These are phyloP conservation scores for Aegilops umbellulata DNA, from an alignment of 176 grass and related monocot species.

Conservation along the genomic window DNA sequence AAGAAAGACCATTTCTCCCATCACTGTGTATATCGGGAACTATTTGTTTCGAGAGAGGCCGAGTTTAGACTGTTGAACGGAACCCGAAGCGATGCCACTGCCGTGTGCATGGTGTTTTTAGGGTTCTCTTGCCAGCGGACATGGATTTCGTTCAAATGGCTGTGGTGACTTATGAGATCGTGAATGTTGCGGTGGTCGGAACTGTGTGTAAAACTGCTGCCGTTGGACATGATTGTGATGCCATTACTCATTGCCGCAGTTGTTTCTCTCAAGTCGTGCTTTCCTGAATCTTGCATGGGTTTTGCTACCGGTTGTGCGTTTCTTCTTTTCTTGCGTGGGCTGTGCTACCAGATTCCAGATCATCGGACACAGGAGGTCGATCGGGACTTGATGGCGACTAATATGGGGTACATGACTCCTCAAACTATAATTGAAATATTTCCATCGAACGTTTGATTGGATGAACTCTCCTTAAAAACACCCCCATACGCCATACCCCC, in stretches of 20 bases:
- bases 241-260: slow-evolving; percentile 1
- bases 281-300: background rate
- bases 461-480: too few relatives aligned
- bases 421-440: too few relatives aligned
- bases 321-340: background rate
- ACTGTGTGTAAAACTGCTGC: slow-evolving; percentile 28
- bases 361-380: background rate
- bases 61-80: background rate
- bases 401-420: too few relatives aligned
- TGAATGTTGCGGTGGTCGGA: slow-evolving; percentile 2
- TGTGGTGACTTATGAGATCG: slow-evolving; percentile 15
- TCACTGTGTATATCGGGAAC: slow-evolving; percentile 36
- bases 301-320: background rate
- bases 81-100: background rate
- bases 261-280: background rate
- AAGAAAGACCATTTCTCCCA: slow-evolving; percentile 3
- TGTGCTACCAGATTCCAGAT: background rate
- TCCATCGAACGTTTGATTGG: too few relatives aligned
- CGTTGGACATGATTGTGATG: slow-evolving; percentile 10
- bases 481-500: too few relatives aligned
- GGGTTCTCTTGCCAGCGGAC: background rate
- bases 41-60: slow-evolving; percentile 34
- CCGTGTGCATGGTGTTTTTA: background rate
- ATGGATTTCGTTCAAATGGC: slow-evolving; percentile 17
- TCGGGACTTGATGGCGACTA: too few relatives aligned